Evolutionary conservation across 345 rosid genomes (phyloP).

Genomic region (Sisymbrium altissimum): DNA sequence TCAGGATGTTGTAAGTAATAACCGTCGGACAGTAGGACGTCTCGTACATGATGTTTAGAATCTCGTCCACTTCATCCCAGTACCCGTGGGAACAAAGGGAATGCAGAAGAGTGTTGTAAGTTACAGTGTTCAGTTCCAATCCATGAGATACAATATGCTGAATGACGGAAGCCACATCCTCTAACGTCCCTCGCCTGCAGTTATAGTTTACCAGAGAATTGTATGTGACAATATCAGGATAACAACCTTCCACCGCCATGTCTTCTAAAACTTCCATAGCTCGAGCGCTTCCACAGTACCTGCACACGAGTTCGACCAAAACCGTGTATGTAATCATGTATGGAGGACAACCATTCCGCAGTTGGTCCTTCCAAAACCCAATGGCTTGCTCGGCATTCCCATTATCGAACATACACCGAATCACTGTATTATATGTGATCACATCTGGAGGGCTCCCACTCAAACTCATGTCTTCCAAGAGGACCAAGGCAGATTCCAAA

Average conservation of each 20-base stretch:
- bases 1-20: slow-evolving; percentile 79
- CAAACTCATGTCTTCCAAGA: slow-evolving; percentile 71
- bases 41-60: slow-evolving; percentile 57
- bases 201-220: slow-evolving; percentile 62
- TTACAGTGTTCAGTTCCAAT: slow-evolving; percentile 55
- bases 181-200: slow-evolving; percentile 58
- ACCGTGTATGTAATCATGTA: slow-evolving; percentile 61
- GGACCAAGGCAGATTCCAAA: slow-evolving; percentile 49
- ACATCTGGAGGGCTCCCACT: slow-evolving; percentile 81
- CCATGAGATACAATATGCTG: slow-evolving; percentile 54
- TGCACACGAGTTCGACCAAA: slow-evolving; percentile 73
- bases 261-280: slow-evolving; percentile 82
- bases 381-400: slow-evolving; percentile 61
- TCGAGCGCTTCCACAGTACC: slow-evolving; percentile 57
- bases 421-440: slow-evolving; percentile 67
- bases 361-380: slow-evolving; percentile 63
- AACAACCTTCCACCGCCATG: slow-evolving; percentile 71
- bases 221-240: slow-evolving; percentile 69
- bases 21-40: slow-evolving; percentile 50
- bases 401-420: slow-evolving; percentile 58
- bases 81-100: slow-evolving; percentile 53
- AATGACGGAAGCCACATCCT: slow-evolving; percentile 54
- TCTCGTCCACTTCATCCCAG: slow-evolving; percentile 76
- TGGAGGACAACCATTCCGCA: slow-evolving; percentile 73
- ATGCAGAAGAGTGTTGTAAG: slow-evolving; percentile 78